Percentiles rank a stretch among this genome's conserved stretches.
Evolutionary conservation across 768 basidiomycete genomes (phyloP).

Genomic region (Postia placenta): DNA sequence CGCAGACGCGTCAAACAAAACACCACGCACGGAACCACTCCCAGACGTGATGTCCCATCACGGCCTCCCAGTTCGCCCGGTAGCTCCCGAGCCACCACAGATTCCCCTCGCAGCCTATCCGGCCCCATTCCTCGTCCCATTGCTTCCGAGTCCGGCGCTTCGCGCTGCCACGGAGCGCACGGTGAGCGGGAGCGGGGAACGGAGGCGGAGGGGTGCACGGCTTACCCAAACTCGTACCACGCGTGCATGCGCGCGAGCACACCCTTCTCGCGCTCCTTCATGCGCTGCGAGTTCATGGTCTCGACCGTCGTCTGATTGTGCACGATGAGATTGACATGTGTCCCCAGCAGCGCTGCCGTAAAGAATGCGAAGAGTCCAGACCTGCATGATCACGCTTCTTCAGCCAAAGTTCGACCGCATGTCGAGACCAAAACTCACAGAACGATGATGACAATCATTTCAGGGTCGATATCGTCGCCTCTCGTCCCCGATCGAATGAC

Average conservation of each 20-base stretch:
- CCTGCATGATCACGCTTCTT: conserved; percentile 36
- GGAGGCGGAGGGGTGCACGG: not conserved
- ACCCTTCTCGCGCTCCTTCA: conserved; percentile 59
- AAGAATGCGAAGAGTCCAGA: conserved; percentile 71
- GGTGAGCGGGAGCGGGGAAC: not conserved
- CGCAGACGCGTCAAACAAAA: not conserved
- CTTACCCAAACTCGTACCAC: conserved; percentile 49
- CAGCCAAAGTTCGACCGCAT: not conserved
- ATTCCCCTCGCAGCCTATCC: conserved; percentile 67
- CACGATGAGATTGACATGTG: conserved; percentile 58
- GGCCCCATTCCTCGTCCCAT: conserved; percentile 85
- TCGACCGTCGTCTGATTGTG: conserved; percentile 78
- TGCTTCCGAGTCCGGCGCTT: conserved; percentile 37
- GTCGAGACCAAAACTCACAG: conserved; percentile 44
- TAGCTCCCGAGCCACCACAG: conserved; percentile 77
- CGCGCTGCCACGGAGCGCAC: conserved; percentile 31
- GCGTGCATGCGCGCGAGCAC: conserved; percentile 44
- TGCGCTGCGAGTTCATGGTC: conserved; percentile 47
- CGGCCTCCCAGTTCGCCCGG: conserved; percentile 65
- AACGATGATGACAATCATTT: conserved; percentile 66
- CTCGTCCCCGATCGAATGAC: conserved; percentile 14
- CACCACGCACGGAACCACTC: conserved; percentile 75
- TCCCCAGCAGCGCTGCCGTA: conserved; percentile 44
- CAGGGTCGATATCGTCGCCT: conserved; percentile 42
- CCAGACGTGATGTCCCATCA: conserved; percentile 66